phyloP scores from a whole-genome alignment of 2,329 filamentous ascomycete genomes.

The Penicillium sp. region DNA sequence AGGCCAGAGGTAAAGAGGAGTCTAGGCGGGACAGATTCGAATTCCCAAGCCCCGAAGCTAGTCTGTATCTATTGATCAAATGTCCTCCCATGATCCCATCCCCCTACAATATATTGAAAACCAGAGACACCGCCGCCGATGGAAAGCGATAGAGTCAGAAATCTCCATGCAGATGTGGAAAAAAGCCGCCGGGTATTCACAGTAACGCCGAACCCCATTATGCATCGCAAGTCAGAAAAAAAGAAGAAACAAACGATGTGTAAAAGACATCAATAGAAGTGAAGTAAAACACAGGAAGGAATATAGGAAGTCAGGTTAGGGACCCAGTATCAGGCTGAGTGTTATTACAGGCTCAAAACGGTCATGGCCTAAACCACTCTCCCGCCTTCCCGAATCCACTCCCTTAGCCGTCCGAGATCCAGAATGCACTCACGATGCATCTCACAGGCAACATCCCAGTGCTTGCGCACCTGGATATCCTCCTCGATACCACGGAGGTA shows the following conservation, averaged over 20 bases:
- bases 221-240: slow-evolving; percentile 2
- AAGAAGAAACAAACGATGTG: neutral
- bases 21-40: neutral
- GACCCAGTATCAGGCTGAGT: too few species aligned
- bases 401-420: slow-evolving; percentile 39
- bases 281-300: neutral
- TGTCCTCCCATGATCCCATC: neutral
- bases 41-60: neutral
- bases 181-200: slow-evolving; percentile 10
- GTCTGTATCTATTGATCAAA: neutral
- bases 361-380: slow-evolving; percentile 22
- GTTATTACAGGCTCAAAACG: neutral
- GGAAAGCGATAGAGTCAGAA: neutral
- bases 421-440: slow-evolving; percentile 43
- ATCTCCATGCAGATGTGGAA: slow-evolving; percentile 5
- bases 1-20: neutral
- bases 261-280: slow-evolving; percentile 5
- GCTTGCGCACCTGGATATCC: slow-evolving; percentile 44
- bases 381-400: slow-evolving; percentile 38
- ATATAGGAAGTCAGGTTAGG: too few species aligned
- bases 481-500: slow-evolving; percentile 48
- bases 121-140: neutral
- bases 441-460: slow-evolving; percentile 49
- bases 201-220: slow-evolving; percentile 8
- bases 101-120: neutral